Evolutionary conservation across 805 yeast species (phyloP), one percentile per base, ranked within the genome.

Genomic region (Saccharomyces mikatae): DNA sequence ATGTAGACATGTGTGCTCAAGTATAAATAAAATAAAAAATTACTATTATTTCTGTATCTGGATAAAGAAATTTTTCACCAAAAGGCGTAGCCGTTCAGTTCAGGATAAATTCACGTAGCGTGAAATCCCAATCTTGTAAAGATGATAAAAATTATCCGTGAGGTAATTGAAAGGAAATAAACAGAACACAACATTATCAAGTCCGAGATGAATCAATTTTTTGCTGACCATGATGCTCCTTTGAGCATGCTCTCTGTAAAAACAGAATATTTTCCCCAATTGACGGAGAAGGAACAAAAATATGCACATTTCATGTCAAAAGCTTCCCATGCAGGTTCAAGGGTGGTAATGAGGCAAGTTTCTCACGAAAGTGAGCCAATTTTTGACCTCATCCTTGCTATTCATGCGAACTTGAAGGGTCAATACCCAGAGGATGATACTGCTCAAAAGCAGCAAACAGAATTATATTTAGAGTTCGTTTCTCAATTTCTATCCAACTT

Each of bases 251-350:
- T 89, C 31, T 77, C 85, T 2, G 90, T 94, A 24, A 58, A 57
- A 24, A 17, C 44, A 36, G 72, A 76, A 46, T 90, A 80, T 69
- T 88, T 89, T 61, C 82, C 83, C 17, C 80, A 80, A 49, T 75
- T 89, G 62, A 76, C 86, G 14, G 70, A 73, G 6, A 69, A 74
- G 44, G 84, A 84, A 58, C 80, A 87, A 66, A 76, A 77, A 54
- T 89, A 89, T 65, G 95, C 96, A 22, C 96, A 89, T 72, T 83
- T 82, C 68, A 80, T 89, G 70, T 82, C 91, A 44, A 81, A 84
- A 64, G 96, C 96, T 2, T 82, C 90, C 47, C 95, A 87, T 67
- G 82, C 81, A 71, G 97, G 97, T 41, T 79, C 94, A 10, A 76
- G 94, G 58, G 87, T 84, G 5, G 88, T 87, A 1, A 73, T 88